Conservation (phyloP, 805 yeast genomes). For the Candida methanosorbosa region DNA sequence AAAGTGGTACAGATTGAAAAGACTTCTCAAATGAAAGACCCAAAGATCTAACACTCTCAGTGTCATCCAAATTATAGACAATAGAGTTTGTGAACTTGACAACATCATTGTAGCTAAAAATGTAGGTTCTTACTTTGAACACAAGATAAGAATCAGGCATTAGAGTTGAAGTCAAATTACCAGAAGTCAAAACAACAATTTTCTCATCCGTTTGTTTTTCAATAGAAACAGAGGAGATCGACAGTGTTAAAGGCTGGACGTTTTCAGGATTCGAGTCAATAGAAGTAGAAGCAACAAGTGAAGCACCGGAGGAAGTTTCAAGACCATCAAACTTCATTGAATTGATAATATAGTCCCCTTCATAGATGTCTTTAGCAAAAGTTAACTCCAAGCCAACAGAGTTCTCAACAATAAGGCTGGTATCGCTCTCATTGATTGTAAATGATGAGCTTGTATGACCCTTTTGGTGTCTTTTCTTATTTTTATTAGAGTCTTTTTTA, state of each 20-base stretch:
- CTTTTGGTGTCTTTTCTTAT: too few relatives aligned
- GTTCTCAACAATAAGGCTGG: background rate
- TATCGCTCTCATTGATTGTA: background rate
- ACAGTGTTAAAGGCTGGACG: background rate
- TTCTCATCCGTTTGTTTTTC: background rate
- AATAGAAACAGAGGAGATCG: background rate
- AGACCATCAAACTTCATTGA: background rate
- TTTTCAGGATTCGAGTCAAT: too few relatives aligned
- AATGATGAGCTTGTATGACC: too few relatives aligned
- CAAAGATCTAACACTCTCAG: slow-evolving; percentile 1
- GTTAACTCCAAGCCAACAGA: background rate
- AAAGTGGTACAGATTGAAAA: slow-evolving; percentile 1
- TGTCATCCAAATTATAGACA: slow-evolving; percentile 1
- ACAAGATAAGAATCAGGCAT: background rate
- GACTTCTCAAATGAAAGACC: slow-evolving; percentile 1
- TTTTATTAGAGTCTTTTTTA: background rate
- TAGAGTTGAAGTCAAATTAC: background rate
- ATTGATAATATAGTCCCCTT: background rate
- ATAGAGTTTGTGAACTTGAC: slow-evolving; percentile 2
- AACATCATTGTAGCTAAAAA: slow-evolving; percentile 1
- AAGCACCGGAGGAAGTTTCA: background rate
- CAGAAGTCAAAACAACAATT: background rate
- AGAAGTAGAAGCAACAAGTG: background rate
- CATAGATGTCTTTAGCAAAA: background rate
- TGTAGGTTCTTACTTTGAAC: slow-evolving; percentile 4